Base-by-base conservation (phyloP, 495 filamentous ascomycete genomes). In the Chlorociboria aeruginascens region DNA sequence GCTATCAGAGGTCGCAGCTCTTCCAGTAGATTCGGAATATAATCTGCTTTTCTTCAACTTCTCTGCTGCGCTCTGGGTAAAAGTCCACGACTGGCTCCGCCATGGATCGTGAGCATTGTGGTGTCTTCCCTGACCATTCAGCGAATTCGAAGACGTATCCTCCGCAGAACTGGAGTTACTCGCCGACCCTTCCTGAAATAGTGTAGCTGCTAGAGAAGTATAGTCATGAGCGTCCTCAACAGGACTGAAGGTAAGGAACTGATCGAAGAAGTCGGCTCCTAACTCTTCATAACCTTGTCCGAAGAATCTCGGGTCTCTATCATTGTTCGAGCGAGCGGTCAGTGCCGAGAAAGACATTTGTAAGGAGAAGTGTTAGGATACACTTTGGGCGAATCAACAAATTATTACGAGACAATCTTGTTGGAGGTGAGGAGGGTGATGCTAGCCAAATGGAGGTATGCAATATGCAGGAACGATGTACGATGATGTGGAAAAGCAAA, bases 261-360 rank as follows among this genome's bases (percentile, higher is more conserved):
- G 37, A 36, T 61, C 58, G 35, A 61, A 61, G 46, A 61, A 54
- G n/a, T 61, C 58, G 43, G 35, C 48, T 45, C 36, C 35, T 20
- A 55, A 46, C 1, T 57, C 52, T 8, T 54, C 53, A 32, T 31
- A 49, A 35, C 44, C 44, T 44, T 43, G 54, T 16, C 32, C 45
- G 12, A 50, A 54, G 29, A 50, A 17, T 17, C 52, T 39, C 16
- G 39, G 29, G 16, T 10, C 28, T 40, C 43, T 52, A 30, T 50
- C 31, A 4, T 25, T 25, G 40, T 25, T 13, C 29, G 40, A 32
- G 29, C 33, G 52, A 10, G 45, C 20, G 3, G 43, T 50, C 32
- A 47, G 14, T 3, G 46, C 39, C 35, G 53, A 50, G 37, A 48
- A 49, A n/a, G 57, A 48, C 57, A 60, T 60, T 6, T 33, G 1